Evolutionary conservation across 2,329 filamentous ascomycete species (phyloP).

Genomic region (Beauveria scarabaeidicola): DNA sequence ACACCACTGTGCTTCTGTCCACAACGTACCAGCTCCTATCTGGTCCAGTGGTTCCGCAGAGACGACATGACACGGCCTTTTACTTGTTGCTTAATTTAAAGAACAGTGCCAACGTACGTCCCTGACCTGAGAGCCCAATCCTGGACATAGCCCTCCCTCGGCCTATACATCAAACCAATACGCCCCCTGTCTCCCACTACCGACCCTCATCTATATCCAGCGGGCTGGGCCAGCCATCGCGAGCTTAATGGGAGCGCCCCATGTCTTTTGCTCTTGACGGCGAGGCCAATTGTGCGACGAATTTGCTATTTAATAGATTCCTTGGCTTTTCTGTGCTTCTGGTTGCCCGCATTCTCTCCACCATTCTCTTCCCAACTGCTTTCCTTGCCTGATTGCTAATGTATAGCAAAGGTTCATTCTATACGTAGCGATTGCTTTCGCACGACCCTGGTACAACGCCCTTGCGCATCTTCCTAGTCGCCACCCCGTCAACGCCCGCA

Average conservation of each 20-base stretch:
- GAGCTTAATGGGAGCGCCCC: background rate
- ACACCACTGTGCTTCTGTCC: background rate
- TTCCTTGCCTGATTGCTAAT: slow-evolving; percentile 6
- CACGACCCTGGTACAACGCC: slow-evolving; percentile 4
- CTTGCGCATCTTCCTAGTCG: background rate
- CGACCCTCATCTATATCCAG: slow-evolving; percentile 7
- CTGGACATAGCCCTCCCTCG: background rate
- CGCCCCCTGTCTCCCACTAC: slow-evolving; percentile 2
- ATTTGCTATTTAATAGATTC: background rate
- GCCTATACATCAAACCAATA: background rate
- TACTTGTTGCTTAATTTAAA: background rate
- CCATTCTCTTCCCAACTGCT: background rate
- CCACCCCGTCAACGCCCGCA: background rate
- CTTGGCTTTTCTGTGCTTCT: background rate
- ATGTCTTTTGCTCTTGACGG: background rate
- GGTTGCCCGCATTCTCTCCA: background rate
- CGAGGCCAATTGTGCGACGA: background rate
- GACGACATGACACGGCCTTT: slow-evolving; percentile 7
- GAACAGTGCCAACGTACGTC: background rate
- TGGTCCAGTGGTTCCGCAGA: background rate
- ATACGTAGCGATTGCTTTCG: slow-evolving; percentile 8
- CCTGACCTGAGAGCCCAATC: background rate
- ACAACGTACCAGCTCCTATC: background rate
- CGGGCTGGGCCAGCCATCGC: slow-evolving; percentile 1
- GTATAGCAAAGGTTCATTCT: background rate